These are phyloP conservation scores for Kuraishia capsulata DNA, from an alignment of 805 yeast genomes.

Conservation along the genomic window DNA sequence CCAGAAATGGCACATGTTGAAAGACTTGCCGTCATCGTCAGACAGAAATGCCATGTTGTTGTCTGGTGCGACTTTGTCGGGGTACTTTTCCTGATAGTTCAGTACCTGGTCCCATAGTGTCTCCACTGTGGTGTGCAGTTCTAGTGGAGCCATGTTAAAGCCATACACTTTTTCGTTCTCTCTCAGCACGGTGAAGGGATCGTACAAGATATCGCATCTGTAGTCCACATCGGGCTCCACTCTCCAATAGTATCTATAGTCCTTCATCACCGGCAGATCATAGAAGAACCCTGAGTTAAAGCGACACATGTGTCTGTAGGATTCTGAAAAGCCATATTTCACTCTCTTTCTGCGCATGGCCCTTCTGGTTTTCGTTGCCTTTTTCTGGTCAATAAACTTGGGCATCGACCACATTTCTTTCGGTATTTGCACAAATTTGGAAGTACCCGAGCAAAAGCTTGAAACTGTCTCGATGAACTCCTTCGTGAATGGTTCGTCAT, in stretches of 20 bases:
- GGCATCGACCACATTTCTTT: slow-evolving; percentile 63
- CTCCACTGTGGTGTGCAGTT: slow-evolving; percentile 42
- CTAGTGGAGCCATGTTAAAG: slow-evolving; percentile 40
- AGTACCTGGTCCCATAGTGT: slow-evolving; percentile 42
- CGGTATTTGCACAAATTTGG: slow-evolving; percentile 51
- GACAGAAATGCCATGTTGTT: slow-evolving; percentile 41
- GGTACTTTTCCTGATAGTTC: slow-evolving; percentile 32
- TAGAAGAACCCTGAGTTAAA: slow-evolving; percentile 61
- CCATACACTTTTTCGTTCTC: slow-evolving; percentile 38
- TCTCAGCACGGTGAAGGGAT: slow-evolving; percentile 37
- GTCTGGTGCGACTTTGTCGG: slow-evolving; percentile 35
- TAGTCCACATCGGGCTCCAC: slow-evolving; percentile 52
- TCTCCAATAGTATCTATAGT: slow-evolving; percentile 50
- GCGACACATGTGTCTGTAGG: slow-evolving; percentile 62
- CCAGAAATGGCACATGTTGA: slow-evolving; percentile 58
- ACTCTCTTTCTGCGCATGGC: slow-evolving; percentile 31
- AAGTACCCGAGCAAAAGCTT: slow-evolving; percentile 43
- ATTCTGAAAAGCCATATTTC: slow-evolving; percentile 37
- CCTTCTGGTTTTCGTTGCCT: slow-evolving; percentile 35
- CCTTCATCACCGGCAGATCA: slow-evolving; percentile 30
- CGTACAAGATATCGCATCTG: slow-evolving; percentile 48
- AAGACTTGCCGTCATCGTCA: slow-evolving; percentile 30
- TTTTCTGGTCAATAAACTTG: slow-evolving; percentile 45
- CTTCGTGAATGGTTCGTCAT: slow-evolving; percentile 51
- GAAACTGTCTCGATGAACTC: slow-evolving; percentile 42